A percentile compares a stretch with the other conserved stretches of the same genome.
phyloP scores from a whole-genome alignment of 768 basidiomycete species.

The Mycena crocata region DNA sequence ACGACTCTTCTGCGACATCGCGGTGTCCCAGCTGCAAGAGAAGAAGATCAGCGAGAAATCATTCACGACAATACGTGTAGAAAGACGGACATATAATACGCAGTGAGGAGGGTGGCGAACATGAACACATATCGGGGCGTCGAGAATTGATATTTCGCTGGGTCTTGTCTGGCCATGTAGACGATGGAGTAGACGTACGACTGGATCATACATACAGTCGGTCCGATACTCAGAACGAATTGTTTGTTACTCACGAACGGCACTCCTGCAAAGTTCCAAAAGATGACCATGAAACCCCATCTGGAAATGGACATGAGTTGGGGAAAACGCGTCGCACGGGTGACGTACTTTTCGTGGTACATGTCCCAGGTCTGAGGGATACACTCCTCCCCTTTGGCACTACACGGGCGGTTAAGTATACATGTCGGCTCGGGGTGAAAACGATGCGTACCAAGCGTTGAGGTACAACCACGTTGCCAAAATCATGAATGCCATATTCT shows the following conservation, averaged over 20 bases:
- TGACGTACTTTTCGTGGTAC: conserved; percentile 91
- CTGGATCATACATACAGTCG: conserved; percentile 52
- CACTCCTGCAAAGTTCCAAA: conserved; percentile 96
- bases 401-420: conserved; percentile 41
- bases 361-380: conserved; percentile 99
- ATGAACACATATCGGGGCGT: conserved; percentile 78
- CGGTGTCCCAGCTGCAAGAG: conserved; percentile 83
- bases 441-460: conserved; percentile 81
- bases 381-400: conserved; percentile 93
- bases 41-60: conserved; percentile 8
- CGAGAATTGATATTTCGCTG: conserved; percentile 87
- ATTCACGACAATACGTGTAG: conserved; percentile 1
- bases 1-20: conserved; percentile 96
- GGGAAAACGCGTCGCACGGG: background rate
- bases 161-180: conserved; percentile 97
- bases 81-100: conserved; percentile 85
- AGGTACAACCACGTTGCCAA: conserved; percentile 96
- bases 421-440: background rate
- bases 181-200: conserved; percentile 98
- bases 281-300: conserved; percentile 98
- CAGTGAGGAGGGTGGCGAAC: conserved; percentile 80
- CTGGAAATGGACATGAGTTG: conserved; percentile 42
- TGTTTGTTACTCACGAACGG: conserved; percentile 74
- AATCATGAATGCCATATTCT: conserved; percentile 98
- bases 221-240: no score